Percentiles rank a stretch among this genome's conserved stretches.
Conservation (phyloP, 768 basidiomycete genomes). For the Agrocybe pediades region DNA sequence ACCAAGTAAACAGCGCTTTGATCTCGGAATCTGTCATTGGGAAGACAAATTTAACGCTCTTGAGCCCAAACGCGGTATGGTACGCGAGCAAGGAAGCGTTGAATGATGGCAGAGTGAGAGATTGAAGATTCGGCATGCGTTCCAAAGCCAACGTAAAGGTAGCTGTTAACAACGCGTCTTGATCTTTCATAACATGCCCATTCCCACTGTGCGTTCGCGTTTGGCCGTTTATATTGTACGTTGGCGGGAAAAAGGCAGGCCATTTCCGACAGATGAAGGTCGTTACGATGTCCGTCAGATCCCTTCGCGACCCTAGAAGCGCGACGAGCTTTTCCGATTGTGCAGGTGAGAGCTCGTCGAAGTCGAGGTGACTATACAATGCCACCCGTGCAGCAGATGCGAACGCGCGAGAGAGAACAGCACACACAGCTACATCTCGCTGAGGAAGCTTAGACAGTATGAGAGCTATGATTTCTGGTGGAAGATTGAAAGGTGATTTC, state of each 20-base stretch:
- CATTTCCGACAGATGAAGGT: constrained; percentile 42
- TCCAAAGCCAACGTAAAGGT: constrained; percentile 45
- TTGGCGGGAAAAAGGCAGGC: constrained; percentile 38
- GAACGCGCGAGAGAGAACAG: constrained; percentile 34
- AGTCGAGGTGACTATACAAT: constrained; percentile 36
- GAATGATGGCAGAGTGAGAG: constrained; percentile 43
- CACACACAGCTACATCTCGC: constrained; percentile 26
- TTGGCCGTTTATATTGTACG: constrained; percentile 15
- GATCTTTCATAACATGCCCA: constrained; percentile 17
- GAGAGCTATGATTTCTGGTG: constrained; percentile 32
- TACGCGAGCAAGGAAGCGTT: constrained; percentile 42
- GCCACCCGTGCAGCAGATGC: constrained; percentile 30
- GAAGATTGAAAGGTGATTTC: constrained; percentile 21
- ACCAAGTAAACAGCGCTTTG: constrained; percentile 38
- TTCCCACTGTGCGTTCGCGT: constrained; percentile 2
- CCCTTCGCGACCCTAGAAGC: constrained; percentile 37
- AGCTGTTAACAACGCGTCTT: constrained; percentile 35
- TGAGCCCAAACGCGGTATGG: constrained; percentile 44
- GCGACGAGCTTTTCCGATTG: constrained; percentile 37
- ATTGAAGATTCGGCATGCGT: constrained; percentile 45
- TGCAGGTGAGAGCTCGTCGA: constrained; percentile 27
- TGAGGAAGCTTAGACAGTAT: constrained; percentile 39
- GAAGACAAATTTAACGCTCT: constrained; percentile 38
- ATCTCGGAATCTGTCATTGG: constrained; percentile 32
- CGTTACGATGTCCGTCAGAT: constrained; percentile 41